phyloP scores from a whole-genome alignment of 495 filamentous ascomycete genomes.

The Hyaloscypha variabilis region DNA sequence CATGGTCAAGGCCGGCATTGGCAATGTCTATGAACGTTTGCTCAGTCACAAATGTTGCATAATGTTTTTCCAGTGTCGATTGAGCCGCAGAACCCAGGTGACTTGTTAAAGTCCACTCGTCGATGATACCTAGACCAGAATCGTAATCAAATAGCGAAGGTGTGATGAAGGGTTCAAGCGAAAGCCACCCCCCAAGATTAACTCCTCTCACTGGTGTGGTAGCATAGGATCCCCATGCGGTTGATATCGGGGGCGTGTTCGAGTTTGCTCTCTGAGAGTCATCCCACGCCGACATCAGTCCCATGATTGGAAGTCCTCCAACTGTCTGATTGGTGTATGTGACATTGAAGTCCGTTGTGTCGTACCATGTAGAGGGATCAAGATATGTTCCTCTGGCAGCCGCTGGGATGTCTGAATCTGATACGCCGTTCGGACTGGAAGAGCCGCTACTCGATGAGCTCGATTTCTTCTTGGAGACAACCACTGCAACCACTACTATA shows the following conservation, averaged over 20 bases:
- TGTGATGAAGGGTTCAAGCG: slow-evolving; percentile 92
- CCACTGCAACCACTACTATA: slow-evolving; percentile 72
- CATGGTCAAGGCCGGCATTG: slow-evolving; percentile 91
- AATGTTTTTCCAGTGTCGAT: slow-evolving; percentile 80
- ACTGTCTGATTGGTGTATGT: slow-evolving; percentile 88
- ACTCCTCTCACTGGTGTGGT: slow-evolving; percentile 82
- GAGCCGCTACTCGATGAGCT: slow-evolving; percentile 22
- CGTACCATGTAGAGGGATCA: slow-evolving; percentile 92
- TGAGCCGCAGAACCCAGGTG: slow-evolving; percentile 67
- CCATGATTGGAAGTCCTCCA: slow-evolving; percentile 87
- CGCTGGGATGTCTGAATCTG: slow-evolving; percentile 63
- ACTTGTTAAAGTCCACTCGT: slow-evolving; percentile 81
- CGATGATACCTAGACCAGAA: slow-evolving; percentile 65
- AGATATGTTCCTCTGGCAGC: slow-evolving; percentile 73
- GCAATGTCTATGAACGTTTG: slow-evolving; percentile 82
- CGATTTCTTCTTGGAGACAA: slow-evolving; percentile 67
- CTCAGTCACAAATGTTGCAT: slow-evolving; percentile 83
- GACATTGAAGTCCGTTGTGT: slow-evolving; percentile 89
- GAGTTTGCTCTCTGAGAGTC: slow-evolving; percentile 78
- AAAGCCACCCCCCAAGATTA: slow-evolving; percentile 94
- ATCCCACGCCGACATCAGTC: slow-evolving; percentile 83
- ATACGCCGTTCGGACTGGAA: slow-evolving; percentile 60
- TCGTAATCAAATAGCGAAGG: slow-evolving; percentile 87
- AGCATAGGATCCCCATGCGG: slow-evolving; percentile 75
- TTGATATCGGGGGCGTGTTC: slow-evolving; percentile 75